These are phyloP conservation scores for Brassica balearica DNA, from an alignment of 441 rosid species.

Conservation along the genomic window DNA sequence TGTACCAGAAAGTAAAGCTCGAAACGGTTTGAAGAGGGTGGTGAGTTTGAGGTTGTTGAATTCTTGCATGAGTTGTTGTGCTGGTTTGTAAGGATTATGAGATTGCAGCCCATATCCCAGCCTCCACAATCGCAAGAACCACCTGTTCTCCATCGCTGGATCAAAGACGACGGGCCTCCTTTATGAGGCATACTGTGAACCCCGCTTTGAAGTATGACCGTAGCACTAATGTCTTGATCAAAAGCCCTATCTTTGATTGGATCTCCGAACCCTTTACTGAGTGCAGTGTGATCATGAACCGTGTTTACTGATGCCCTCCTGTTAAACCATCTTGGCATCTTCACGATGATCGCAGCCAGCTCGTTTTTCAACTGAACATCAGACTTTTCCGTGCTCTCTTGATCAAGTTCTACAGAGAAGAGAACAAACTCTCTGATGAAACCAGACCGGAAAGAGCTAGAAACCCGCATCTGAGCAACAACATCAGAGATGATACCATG, in stretches of 20 bases:
- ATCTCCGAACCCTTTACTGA: slow-evolving; percentile 42
- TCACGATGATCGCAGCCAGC: slow-evolving; percentile 84
- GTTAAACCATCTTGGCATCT: slow-evolving; percentile 53
- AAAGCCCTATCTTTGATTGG: slow-evolving; percentile 22
- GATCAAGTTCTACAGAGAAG: slow-evolving; percentile 62
- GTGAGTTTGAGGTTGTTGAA: slow-evolving; percentile 49
- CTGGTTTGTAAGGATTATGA: slow-evolving; percentile 60
- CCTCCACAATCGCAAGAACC: slow-evolving; percentile 98
- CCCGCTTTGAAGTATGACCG: slow-evolving; percentile 88
- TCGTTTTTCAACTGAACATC: slow-evolving; percentile 67
- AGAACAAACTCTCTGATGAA: slow-evolving; percentile 76
- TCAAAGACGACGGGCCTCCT: slow-evolving; percentile 90
- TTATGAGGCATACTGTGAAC: slow-evolving; percentile 81
- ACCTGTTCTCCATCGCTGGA: slow-evolving; percentile 91
- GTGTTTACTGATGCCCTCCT: slow-evolving; percentile 41
- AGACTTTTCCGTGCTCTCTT: slow-evolving; percentile 49
- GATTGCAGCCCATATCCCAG: slow-evolving; percentile 94
- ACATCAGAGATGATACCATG: slow-evolving; percentile 65
- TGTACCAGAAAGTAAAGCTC: slow-evolving; percentile 76
- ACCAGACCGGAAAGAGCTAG: slow-evolving; percentile 52
- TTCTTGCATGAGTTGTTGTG: slow-evolving; percentile 48
- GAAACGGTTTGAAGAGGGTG: slow-evolving; percentile 45
- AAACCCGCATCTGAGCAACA: slow-evolving; percentile 84
- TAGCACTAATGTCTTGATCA: slow-evolving; percentile 55
- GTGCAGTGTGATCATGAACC: slow-evolving; percentile 39